phyloP scores from a whole-genome alignment of 2,329 filamentous ascomycete species.

The Colletotrichum liriopes region DNA sequence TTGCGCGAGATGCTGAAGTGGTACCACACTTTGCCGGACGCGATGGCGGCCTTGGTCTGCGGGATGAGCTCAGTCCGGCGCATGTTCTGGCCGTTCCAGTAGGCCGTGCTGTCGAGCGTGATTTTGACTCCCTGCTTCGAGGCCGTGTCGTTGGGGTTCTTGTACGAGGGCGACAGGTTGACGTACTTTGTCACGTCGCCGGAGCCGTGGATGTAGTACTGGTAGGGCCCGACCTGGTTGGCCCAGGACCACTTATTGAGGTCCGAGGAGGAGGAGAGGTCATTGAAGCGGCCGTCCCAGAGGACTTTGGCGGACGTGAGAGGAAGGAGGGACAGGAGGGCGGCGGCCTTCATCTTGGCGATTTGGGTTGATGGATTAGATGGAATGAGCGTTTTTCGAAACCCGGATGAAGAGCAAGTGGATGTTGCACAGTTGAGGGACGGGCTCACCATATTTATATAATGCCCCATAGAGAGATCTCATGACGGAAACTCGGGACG shows the following conservation, averaged over 20 bases:
- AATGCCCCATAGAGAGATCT: neutral
- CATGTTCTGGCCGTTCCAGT: conserved; percentile 82
- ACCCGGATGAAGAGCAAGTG: neutral
- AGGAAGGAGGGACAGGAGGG: conserved; percentile 26
- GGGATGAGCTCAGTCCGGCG: conserved; percentile 82
- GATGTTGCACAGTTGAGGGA: neutral
- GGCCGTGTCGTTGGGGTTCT: conserved; percentile 75
- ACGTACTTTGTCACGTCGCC: conserved; percentile 72
- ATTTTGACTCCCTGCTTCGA: conserved; percentile 78
- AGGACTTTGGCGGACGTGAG: conserved; percentile 54
- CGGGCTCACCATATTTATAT: conserved; percentile 6
- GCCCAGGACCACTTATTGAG: conserved; percentile 76
- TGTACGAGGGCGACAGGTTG: conserved; percentile 72
- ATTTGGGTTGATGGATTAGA: neutral
- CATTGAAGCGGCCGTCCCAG: conserved; percentile 79
- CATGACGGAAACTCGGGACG: conserved; percentile 11
- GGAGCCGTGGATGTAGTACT: conserved; percentile 83
- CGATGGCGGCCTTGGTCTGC: conserved; percentile 77
- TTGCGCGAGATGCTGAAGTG: conserved; percentile 78
- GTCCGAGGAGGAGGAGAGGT: conserved; percentile 68
- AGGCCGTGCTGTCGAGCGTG: conserved; percentile 74
- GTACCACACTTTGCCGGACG: conserved; percentile 77
- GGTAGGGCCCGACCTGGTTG: conserved; percentile 79
- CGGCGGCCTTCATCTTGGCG: conserved; percentile 28
- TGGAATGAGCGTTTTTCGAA: neutral